Evolutionary conservation across 1,139 yeast species (phyloP), one percentile per base, ranked within the genome.

Genomic region (Pichia sp.): DNA sequence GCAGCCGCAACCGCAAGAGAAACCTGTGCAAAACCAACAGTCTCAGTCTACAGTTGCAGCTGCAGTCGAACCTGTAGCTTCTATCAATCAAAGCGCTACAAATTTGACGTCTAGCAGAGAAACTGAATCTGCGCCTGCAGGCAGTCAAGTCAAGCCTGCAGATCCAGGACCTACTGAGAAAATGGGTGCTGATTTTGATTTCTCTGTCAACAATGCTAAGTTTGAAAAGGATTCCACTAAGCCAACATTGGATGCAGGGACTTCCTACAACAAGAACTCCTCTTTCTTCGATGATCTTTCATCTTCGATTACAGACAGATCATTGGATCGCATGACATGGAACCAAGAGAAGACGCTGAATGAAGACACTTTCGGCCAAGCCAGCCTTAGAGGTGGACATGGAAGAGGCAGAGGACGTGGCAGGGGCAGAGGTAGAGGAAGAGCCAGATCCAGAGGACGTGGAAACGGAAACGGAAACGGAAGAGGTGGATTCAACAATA

Each of bases 201-300:
- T 89, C 64, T 87, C 78, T 61, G 68, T 78, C 39, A 80, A 80
- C 60, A 86, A 85, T 66, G 90, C 89, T 37, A 84, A 80, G 59
- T 79, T 80, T 61, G 64, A 66, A 30, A 73, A 69, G 56, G 78
- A 75, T 39, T 65, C 65, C 22, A 59, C 55, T n/a, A 48, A 48
- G 28, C 67, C 64, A 19, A 55, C 57, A n/a, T 66, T 65, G 28
- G 53, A 62, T 1, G 34, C 46, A 4, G 43, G 48, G 39, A 36
- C 70, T 40, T 78, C 75, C 43, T 87, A 87, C 68, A 78, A 85
- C 66, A 85, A 81, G 63, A 78, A 77, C 60, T 78, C 87, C 12
- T 87, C 96, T 1, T 89, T 89, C 66, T 89, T 89, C 62, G 96
- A 89, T 68, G 80, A 79, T 54, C 78, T 89, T 57, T 85, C 95